phyloP scores from a whole-genome alignment of 2,329 filamentous ascomycete species.

The Sporothrix schenckii region DNA sequence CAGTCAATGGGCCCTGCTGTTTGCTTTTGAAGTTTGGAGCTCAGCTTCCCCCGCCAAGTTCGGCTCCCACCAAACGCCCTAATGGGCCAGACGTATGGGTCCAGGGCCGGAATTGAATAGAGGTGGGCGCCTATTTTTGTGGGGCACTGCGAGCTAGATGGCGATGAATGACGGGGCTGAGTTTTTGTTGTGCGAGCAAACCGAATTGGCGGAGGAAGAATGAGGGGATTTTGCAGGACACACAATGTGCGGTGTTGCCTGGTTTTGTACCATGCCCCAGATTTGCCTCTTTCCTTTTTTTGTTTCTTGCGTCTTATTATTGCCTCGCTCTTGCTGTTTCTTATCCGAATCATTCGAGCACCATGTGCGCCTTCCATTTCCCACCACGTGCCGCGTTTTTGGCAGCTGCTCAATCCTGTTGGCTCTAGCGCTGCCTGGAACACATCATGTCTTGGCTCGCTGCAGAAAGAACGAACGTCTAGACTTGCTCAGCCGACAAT shows the following conservation, averaged over 20 bases:
- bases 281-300: neutral
- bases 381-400: slow-evolving; percentile 20
- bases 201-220: neutral
- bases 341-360: neutral
- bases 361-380: slow-evolving; percentile 15
- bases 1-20: neutral
- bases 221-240: neutral
- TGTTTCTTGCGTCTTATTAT: neutral
- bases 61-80: neutral
- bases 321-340: neutral
- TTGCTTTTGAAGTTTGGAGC: slow-evolving; percentile 17
- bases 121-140: neutral
- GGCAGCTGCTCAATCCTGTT: slow-evolving; percentile 18
- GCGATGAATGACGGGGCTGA: slow-evolving; percentile 11
- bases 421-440: slow-evolving; percentile 19
- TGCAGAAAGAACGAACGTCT: neutral
- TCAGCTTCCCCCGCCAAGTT: slow-evolving; percentile 19
- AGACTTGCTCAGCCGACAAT: neutral
- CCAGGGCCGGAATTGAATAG: neutral
- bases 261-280: neutral
- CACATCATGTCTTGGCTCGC: neutral
- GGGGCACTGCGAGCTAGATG: neutral
- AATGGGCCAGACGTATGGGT: slow-evolving; percentile 16
- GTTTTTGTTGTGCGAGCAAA: neutral
- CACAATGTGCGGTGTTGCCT: neutral